Evolutionary conservation across 306 rosid species (phyloP).

Genomic region (Glycine soja): DNA sequence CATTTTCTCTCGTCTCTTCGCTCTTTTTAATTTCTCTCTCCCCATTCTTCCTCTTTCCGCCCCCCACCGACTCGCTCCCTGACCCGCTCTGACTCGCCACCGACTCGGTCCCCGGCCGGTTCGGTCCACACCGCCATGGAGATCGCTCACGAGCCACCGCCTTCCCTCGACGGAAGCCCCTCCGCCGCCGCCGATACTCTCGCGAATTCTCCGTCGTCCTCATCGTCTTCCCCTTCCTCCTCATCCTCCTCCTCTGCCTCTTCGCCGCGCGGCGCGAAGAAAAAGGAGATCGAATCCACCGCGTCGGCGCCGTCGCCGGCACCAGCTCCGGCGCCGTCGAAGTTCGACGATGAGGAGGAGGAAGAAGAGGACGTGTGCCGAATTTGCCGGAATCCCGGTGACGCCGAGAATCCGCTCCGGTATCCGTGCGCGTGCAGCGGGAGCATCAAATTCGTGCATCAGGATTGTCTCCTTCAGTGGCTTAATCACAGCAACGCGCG

Average conservation of each 20-base stretch:
- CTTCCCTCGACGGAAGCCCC: slow-evolving; percentile 53
- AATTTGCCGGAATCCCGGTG: slow-evolving; percentile 96
- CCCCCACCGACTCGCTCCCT: slow-evolving; percentile 44
- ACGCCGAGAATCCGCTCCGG: slow-evolving; percentile 85
- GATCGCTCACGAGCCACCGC: slow-evolving; percentile 76
- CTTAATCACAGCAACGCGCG: slow-evolving; percentile 99
- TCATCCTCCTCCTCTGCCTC: slow-evolving; percentile 51
- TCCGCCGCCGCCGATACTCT: slow-evolving; percentile 38
- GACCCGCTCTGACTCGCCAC: slow-evolving; percentile 50
- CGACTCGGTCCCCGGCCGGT: slow-evolving; percentile 53
- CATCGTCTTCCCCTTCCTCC: slow-evolving; percentile 42
- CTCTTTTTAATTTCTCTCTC: neutral
- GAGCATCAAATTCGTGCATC: slow-evolving; percentile 95
- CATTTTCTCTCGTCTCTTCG: neutral
- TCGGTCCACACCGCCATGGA: slow-evolving; percentile 62
- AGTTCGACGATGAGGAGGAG: slow-evolving; percentile 83
- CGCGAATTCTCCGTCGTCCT: slow-evolving; percentile 47
- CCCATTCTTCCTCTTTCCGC: neutral
- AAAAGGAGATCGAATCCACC: slow-evolving; percentile 55
- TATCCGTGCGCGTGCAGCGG: slow-evolving; percentile 99
- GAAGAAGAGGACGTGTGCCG: slow-evolving; percentile 97
- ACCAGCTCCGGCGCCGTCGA: slow-evolving; percentile 49
- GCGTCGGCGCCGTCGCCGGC: slow-evolving; percentile 37
- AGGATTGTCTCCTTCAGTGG: slow-evolving; percentile 99
- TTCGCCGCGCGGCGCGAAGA: slow-evolving; percentile 54